phyloP scores from a whole-genome alignment of 106 monocot genomes.

The Acorus gramineus region DNA sequence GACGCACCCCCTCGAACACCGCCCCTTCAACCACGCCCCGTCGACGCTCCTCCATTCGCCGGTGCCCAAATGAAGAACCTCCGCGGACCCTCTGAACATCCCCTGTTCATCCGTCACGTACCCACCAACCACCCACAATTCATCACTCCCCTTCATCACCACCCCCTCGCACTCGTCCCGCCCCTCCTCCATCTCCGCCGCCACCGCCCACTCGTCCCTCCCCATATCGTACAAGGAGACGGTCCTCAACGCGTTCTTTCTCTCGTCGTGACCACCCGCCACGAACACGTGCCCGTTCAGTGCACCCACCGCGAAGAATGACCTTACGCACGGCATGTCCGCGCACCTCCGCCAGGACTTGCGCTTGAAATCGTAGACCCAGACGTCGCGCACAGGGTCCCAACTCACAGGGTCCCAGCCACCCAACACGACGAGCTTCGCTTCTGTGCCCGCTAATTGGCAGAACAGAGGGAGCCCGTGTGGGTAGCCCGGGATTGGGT shows the following conservation, averaged over 20 bases:
- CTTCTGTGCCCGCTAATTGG: conserved; percentile 22
- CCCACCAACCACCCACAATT: conserved; percentile 41
- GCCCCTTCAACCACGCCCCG: conserved; percentile 21
- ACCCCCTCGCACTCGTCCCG: conserved; percentile 59
- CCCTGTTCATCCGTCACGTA: conserved; percentile 50
- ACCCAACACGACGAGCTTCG: conserved; percentile 25
- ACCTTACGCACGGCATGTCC: conserved; percentile 31
- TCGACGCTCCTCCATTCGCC: conserved; percentile 22
- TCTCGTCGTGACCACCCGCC: conserved; percentile 70
- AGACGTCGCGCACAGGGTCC: conserved; percentile 28
- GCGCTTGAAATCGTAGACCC: conserved; percentile 38
- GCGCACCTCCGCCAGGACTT: conserved; percentile 32
- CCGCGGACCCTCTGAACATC: conserved; percentile 18
- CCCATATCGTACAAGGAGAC: conserved; percentile 60
- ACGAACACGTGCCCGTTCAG: conserved; percentile 29
- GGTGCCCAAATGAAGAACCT: conserved; percentile 6
- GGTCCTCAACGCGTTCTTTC: conserved; percentile 68
- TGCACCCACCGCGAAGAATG: conserved; percentile 37
- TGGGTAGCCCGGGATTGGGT: conserved; percentile 19
- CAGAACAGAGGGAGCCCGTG: conserved; percentile 45
- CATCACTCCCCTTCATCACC: conserved; percentile 15
- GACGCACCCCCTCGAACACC: conserved; percentile 20
- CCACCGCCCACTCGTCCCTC: conserved; percentile 37
- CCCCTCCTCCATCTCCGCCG: conserved; percentile 51
- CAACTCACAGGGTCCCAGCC: conserved; percentile 43